These are phyloP conservation scores for Camellia granthamiana DNA, from an alignment of 148 eudicot species.

Conservation along the genomic window DNA sequence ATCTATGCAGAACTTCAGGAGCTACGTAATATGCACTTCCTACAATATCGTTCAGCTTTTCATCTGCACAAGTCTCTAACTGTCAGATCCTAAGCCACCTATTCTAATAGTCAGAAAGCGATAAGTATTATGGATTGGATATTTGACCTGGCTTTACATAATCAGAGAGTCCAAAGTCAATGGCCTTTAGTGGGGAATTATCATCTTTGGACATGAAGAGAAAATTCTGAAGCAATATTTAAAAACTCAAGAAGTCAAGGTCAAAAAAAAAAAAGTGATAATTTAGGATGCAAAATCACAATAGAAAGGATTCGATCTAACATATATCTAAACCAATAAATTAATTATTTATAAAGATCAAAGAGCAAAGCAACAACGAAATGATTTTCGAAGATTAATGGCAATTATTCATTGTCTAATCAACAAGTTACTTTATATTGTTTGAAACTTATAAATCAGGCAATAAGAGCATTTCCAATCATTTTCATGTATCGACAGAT, in stretches of 20 bases:
- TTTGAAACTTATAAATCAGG: too few relatives aligned
- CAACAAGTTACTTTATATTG: neutral
- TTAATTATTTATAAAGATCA: neutral
- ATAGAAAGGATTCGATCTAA: neutral
- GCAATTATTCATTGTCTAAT: neutral
- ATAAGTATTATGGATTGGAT: conserved; percentile 4
- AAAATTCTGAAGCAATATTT: conserved; percentile 67
- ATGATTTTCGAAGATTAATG: too few relatives aligned
- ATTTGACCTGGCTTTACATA: conserved; percentile 90
- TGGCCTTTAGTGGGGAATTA: conserved; percentile 77
- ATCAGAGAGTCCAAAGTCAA: conserved; percentile 95
- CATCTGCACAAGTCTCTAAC: conserved; percentile 54
- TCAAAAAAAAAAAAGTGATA: neutral
- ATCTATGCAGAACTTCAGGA: conserved; percentile 93
- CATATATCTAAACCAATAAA: neutral
- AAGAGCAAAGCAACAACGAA: neutral
- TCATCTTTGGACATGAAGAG: conserved; percentile 79
- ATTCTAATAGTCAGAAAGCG: neutral
- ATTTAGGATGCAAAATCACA: neutral
- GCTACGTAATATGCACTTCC: conserved; percentile 99
- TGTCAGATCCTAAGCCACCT: conserved; percentile 23
- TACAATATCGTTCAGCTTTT: conserved; percentile 87
- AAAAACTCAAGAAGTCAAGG: conserved; percentile 12
- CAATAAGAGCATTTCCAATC: neutral
- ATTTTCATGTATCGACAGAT: neutral